phyloP scores from a whole-genome alignment of 371 early-diverging fungal genomes.

The Haplosporangium sp. region DNA sequence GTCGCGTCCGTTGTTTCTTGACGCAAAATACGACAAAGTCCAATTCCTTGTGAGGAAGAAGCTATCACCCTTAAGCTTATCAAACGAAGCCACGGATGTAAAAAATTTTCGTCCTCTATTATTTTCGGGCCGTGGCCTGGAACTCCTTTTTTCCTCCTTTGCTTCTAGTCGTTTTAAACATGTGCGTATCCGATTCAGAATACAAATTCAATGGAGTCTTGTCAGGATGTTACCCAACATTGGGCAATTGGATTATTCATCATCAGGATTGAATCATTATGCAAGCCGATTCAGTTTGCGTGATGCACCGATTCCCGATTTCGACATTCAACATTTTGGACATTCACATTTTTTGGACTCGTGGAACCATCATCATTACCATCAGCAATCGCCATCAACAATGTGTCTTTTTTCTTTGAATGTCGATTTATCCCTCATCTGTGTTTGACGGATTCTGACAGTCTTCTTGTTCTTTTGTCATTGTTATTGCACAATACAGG shows the following conservation, averaged over 20 bases:
- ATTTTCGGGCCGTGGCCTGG: slow-evolving; percentile 17
- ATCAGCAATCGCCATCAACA: slow-evolving; percentile 8
- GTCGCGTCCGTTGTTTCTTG: not conserved
- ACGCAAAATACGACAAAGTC: not conserved
- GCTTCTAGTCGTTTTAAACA: slow-evolving; percentile 51
- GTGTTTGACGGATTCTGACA: not conserved
- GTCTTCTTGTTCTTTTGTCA: slow-evolving; percentile 10
- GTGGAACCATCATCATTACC: not conserved
- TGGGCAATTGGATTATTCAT: not conserved
- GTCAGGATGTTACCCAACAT: too few species aligned
- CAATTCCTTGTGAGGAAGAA: not conserved
- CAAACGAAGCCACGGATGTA: slow-evolving; percentile 23
- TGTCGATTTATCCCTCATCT: not conserved
- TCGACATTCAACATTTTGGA: slow-evolving; percentile 20
- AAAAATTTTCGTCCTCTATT: slow-evolving; percentile 26
- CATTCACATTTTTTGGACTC: slow-evolving; percentile 3
- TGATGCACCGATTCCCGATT: slow-evolving; percentile 3
- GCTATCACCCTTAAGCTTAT: slow-evolving; percentile 13
- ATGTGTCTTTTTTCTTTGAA: not conserved
- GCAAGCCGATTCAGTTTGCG: not conserved
- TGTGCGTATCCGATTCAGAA: slow-evolving; percentile 28
- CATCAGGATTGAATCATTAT: slow-evolving; percentile 13
- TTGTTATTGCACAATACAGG: slow-evolving; percentile 59
- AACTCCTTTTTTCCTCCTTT: slow-evolving; percentile 32
- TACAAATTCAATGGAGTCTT: too few species aligned